phyloP scores from a whole-genome alignment of 768 basidiomycete species.

The Tricholoma sp. region DNA sequence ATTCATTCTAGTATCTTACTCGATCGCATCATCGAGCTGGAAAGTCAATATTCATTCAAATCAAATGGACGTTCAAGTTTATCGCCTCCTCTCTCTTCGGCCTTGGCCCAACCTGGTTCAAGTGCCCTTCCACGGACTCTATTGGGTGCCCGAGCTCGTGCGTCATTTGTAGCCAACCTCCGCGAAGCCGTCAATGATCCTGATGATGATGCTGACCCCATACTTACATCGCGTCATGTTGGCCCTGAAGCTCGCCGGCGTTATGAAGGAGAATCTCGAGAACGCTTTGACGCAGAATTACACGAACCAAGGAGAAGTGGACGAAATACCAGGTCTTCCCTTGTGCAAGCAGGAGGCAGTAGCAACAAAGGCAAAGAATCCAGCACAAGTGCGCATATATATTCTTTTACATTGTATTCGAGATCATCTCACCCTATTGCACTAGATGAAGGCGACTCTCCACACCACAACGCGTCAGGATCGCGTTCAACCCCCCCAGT shows the following conservation, averaged over 20 bases:
- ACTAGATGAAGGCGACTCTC: constrained; percentile 11
- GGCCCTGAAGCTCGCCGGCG: constrained; percentile 40
- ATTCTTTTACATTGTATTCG: constrained; percentile 2
- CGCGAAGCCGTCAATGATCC: constrained; percentile 42
- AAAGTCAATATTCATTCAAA: constrained; percentile 32
- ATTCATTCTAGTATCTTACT: constrained; percentile 40
- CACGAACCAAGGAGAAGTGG: constrained; percentile 30
- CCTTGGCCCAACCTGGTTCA: constrained; percentile 32
- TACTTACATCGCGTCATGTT: constrained; percentile 39
- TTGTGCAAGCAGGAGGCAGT: constrained; percentile 8
- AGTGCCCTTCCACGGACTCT: constrained; percentile 47
- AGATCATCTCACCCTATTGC: constrained; percentile 1
- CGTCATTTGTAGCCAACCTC: constrained; percentile 41
- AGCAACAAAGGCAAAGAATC: constrained; percentile 36
- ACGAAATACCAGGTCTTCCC: constrained; percentile 12
- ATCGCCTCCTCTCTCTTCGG: constrained; percentile 9
- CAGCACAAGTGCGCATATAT: neutral
- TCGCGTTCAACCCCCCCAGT: constrained; percentile 16
- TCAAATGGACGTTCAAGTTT: constrained; percentile 16
- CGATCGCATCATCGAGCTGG: constrained; percentile 59
- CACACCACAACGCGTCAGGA: constrained; percentile 22
- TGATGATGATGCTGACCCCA: constrained; percentile 45
- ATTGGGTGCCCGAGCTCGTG: constrained; percentile 35
- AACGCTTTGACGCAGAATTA: constrained; percentile 41
- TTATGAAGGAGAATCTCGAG: constrained; percentile 36